Evolutionary conservation across 352 stramenopile species (phyloP), one percentile per base, ranked within the genome.

Genomic region (Pythium apleroticum): DNA sequence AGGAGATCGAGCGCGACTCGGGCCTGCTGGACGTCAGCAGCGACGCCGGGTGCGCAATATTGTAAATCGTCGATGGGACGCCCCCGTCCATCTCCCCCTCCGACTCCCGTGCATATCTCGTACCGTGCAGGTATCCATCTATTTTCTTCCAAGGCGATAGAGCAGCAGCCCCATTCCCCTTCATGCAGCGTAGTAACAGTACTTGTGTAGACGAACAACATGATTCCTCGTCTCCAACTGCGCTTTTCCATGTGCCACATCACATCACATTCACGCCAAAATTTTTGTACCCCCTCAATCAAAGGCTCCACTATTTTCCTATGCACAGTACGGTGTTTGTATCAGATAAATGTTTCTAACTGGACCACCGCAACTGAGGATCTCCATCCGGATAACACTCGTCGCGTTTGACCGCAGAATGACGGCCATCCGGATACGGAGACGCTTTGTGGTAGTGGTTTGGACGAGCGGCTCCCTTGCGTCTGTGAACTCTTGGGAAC

Each of bases 1-100:
- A 92, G 64, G 85, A 95, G 73, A 95, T 96, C 60, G 89, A 97
- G 75, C 81, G 81, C 49, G 86, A 96, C 60, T 95, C 87, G 37
- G 89, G 89, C 9, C 74, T 97, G 52, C 76, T 97, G 46, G 88
- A 91, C 65, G 86, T 92, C 56, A 93, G 76, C 65, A 78, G 76
- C 60, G 86, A 95, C 45, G 72, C 83, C 3, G 70, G 80, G 7
- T 95, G 86, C 67, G 78, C 73, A 63, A 93, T 95, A 76, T 75
- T 93, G 74, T 95, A 91, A 81, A 33, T 3, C 46, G 12, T 3
- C 25, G 14, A 17, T 4, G 35, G 4, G 25, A 31, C 46, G 22
- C 20, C 24, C 7, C 20, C 20, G 4, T n/a, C 22, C 20, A 27
- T 39, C 22, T 39, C 1, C 25, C 5, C 15, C 14, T 53, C 46